A percentile compares a stretch with the other conserved stretches of the same genome.
phyloP scores from a whole-genome alignment of 495 filamentous ascomycete genomes.

The Aspergillus sclerotiicarbonarius region DNA sequence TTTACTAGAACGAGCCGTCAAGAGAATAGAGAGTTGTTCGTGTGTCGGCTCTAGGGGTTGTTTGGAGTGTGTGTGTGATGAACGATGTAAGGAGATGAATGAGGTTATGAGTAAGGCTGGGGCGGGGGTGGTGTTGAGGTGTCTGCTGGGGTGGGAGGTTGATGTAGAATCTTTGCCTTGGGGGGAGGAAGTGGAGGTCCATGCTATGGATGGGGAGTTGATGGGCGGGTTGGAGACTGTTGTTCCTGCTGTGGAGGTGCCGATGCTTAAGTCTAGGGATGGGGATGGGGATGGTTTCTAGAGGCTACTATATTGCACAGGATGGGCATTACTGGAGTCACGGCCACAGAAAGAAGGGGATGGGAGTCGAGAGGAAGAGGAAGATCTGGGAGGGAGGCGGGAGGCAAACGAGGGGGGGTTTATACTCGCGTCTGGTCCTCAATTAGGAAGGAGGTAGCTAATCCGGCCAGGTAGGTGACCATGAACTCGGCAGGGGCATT shows the following conservation, averaged over 20 bases:
- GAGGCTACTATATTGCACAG: too few species aligned
- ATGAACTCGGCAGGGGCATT: too few species aligned
- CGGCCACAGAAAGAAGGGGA: too few species aligned
- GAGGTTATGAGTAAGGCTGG: conserved; percentile 93
- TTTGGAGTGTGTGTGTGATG: conserved; percentile 82
- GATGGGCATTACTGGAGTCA: too few species aligned
- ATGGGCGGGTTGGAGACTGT: conserved; percentile 83
- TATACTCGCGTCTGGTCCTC: too few species aligned
- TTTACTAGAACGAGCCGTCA: conserved; percentile 73
- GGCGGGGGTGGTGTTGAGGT: conserved; percentile 72
- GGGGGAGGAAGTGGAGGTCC: conserved; percentile 58
- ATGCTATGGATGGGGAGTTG: conserved; percentile 48
- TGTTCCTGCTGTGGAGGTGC: conserved; percentile 65
- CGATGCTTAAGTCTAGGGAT: conserved; percentile 21
- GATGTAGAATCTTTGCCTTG: conserved; percentile 79
- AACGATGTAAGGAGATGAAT: conserved; percentile 84
- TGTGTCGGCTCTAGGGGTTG: conserved; percentile 67
- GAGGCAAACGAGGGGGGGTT: too few species aligned
- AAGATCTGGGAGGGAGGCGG: too few species aligned
- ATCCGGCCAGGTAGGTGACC: too few species aligned
- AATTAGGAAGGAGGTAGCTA: too few species aligned
- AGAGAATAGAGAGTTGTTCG: conserved; percentile 70
- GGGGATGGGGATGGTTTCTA: neutral
- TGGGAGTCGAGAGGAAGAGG: too few species aligned
- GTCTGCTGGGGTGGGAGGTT: conserved; percentile 66